These are phyloP conservation scores for Spiromastix sp. DNA, from an alignment of 2,329 filamentous ascomycete species.

Conservation along the genomic window DNA sequence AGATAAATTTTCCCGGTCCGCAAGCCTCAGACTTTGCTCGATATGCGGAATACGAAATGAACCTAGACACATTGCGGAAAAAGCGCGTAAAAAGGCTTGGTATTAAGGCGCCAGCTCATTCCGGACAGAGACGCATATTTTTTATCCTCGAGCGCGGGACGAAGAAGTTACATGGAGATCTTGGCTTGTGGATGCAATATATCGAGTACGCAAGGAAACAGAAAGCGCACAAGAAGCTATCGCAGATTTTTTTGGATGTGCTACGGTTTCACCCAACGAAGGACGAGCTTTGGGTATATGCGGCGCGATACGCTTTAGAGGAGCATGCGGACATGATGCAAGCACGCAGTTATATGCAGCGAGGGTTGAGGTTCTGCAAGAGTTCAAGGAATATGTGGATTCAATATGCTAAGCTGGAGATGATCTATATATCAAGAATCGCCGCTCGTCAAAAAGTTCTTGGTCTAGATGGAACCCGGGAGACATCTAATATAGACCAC, in stretches of 20 bases:
- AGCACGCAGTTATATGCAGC: slow-evolving; percentile 75
- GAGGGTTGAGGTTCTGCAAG: slow-evolving; percentile 82
- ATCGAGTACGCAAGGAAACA: slow-evolving; percentile 66
- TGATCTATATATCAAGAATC: slow-evolving; percentile 81
- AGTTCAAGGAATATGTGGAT: slow-evolving; percentile 66
- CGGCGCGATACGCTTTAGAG: slow-evolving; percentile 70
- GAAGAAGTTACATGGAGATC: slow-evolving; percentile 69
- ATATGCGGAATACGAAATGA: slow-evolving; percentile 67
- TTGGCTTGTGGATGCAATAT: slow-evolving; percentile 82
- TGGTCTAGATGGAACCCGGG: slow-evolving; percentile 43
- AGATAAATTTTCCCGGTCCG: slow-evolving; percentile 70
- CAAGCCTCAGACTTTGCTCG: slow-evolving; percentile 68
- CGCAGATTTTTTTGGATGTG: slow-evolving; percentile 53
- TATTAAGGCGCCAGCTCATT: slow-evolving; percentile 59
- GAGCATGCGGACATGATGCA: slow-evolving; percentile 76
- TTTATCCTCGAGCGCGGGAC: slow-evolving; percentile 82
- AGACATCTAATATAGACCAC: slow-evolving; percentile 28
- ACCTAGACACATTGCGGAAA: slow-evolving; percentile 59
- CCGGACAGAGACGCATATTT: slow-evolving; percentile 73
- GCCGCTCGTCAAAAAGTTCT: slow-evolving; percentile 60
- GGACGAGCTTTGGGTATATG: slow-evolving; percentile 70
- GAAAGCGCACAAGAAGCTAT: slow-evolving; percentile 52
- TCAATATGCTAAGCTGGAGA: slow-evolving; percentile 83
- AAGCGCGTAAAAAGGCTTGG: slow-evolving; percentile 76
- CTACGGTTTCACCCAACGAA: slow-evolving; percentile 79